A percentile compares a stretch with the other conserved stretches of the same genome.
Conservation (phyloP, 495 filamentous ascomycete species). For the Talaromyces nanjingensis region DNA sequence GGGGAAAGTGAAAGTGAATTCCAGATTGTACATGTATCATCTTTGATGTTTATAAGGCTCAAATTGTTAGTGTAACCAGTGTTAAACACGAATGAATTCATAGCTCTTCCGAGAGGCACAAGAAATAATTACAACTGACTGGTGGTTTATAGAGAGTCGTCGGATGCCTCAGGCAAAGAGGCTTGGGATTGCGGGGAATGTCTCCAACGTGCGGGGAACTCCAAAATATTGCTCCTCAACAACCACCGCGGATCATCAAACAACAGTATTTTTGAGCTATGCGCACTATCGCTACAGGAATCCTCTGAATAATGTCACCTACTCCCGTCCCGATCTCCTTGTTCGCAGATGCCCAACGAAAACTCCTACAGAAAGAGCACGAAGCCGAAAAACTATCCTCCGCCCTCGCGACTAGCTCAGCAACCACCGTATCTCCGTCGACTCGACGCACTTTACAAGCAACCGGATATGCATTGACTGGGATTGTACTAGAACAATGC, state of each 20-base stretch:
- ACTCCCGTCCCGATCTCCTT: conserved; percentile 54
- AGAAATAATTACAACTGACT: too few species aligned
- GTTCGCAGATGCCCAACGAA: conserved; percentile 74
- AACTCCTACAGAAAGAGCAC: conserved; percentile 71
- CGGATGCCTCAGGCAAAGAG: not conserved
- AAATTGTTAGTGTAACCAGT: too few species aligned
- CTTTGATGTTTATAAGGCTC: too few species aligned
- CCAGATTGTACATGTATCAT: too few species aligned
- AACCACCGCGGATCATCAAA: not conserved
- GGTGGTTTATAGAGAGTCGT: too few species aligned
- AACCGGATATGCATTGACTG: conserved; percentile 81
- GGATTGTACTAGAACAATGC: conserved; percentile 65
- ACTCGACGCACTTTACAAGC: conserved; percentile 71
- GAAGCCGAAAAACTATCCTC: conserved; percentile 57
- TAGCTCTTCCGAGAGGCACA: too few species aligned
- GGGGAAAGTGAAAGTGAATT: too few species aligned
- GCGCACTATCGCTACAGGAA: not conserved
- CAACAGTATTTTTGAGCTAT: not conserved
- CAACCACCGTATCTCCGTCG: conserved; percentile 59
- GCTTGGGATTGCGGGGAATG: not conserved
- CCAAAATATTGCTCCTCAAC: not conserved
- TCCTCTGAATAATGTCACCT: conserved; percentile 28
- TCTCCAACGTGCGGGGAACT: not conserved
- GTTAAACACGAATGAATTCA: too few species aligned
- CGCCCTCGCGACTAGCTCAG: conserved; percentile 52